Evolutionary conservation across 306 rosid genomes (phyloP), one percentile per base, ranked within the genome.

Genomic region (Inga leiocalycina): DNA sequence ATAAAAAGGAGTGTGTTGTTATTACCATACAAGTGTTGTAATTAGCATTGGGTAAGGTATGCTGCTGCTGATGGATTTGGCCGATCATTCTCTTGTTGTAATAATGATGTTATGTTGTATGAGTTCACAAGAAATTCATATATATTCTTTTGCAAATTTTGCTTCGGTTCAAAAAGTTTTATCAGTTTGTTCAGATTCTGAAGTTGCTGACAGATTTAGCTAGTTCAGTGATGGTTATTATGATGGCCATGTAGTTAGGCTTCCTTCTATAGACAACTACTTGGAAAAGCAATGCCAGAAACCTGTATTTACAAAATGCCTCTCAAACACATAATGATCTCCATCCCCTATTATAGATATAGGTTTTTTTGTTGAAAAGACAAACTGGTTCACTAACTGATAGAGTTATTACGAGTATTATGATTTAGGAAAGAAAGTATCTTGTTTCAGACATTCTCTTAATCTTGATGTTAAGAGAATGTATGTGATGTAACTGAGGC

Each of bases 11-110:
- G 8, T 39, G 43, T 39, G 43, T 39, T 39, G 43, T 39, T 39
- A 39, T 6, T 5, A 39, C 43, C 43, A 6, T 39, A 5, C 43
- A 39, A 6, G 43, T 39, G 8, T 39, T 39, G 43, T 39, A 39
- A 39, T 39, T 39, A 64, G 66, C 51, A 44, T 52, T 52, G 22
- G 49, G 45, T 56, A 46, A 80, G 54, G 78, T 77, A 74, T 37
- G 62, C 22, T 82, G 64, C 35, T 57, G 71, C 73, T 56, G 79
- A 45, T 39, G 43, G 43, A 62, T 27, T 78, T 81, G 82, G 80
- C 56, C 49, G 45, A 87, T 84, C 80, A 74, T 81, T 84, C 54
- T 68, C 79, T 39, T 39, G 43, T 84, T 24, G n/a, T 65, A 72
- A 16, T 35, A 6, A 11, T 24, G 32, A 19, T 71, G 22, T 49